Evolutionary conservation across 257 asterid genomes (phyloP), one percentile per base, ranked within the genome.

Genomic region (Anisodus acutangulus): DNA sequence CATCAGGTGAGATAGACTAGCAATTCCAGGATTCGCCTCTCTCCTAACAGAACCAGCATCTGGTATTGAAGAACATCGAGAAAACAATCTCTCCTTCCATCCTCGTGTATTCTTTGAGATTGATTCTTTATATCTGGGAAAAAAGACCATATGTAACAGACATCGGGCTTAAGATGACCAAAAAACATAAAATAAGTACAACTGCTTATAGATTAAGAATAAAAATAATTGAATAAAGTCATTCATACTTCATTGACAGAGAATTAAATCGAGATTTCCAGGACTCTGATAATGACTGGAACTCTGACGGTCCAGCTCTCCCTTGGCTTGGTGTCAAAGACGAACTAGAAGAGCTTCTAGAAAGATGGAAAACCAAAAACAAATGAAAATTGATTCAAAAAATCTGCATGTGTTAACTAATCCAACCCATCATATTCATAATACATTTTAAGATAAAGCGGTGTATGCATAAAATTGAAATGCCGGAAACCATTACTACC

Each of bases 81-180:
- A 90, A 87, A 96, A 94, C 83, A 96, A 87, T 91, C 91, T 94
- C 85, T 96, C 99, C 88, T 92, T 96, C 97, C 94, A 93, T 80
- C 93, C 99, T 89, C 88, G 91, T 11, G 98, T 94, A 81, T 90
- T 91, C 93, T 92, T 93, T 9, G 97, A 88, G 88, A 96, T 90
- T 2, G 97, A 89, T 83, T 96, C 99, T 90, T 93, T 94, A 90
- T 96, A 96, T 88, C 99, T 96, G 64, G 71, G 80, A 3, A 51
- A 84, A 57, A 68, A 51, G 72, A 60, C 71, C 79, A 83, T 67
- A 39, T 15, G 79, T 9, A 43, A 79, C n/a, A 26, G 31, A 13
- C 84, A 85, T 54, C 78, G 81, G 82, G 83, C 41, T 82, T 54
- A 9, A 76, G 59, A 78, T 10, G 84, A 84, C 35, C 35, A 67